A percentile compares a stretch with the other conserved stretches of the same genome.
Evolutionary conservation across 163 green algal genomes (phyloP).

Genomic region (Dunaliella salina): DNA sequence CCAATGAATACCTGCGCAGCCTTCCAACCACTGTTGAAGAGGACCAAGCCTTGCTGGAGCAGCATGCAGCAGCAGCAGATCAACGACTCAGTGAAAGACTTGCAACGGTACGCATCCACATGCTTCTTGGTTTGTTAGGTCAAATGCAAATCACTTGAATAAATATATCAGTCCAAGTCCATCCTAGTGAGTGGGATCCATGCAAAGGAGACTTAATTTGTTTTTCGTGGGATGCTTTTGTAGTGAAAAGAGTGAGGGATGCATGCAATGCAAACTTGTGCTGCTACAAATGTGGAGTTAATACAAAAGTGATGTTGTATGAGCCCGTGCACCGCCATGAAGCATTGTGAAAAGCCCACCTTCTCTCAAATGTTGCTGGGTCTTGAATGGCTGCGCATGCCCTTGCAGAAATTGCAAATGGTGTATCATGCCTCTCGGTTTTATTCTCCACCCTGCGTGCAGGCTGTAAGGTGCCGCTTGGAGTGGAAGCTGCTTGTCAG

Average conservation of each 20-base stretch:
- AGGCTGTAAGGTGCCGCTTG: neutral
- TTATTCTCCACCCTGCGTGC: too few species aligned
- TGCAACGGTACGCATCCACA: neutral
- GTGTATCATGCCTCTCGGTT: too few species aligned
- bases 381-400: neutral
- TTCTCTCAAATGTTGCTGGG: neutral
- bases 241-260: too few species aligned
- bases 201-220: neutral
- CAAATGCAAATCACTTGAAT: neutral
- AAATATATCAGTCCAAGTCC: neutral
- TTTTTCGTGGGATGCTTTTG: too few species aligned
- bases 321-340: too few species aligned
- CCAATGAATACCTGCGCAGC: neutral
- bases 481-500: neutral
- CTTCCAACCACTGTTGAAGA: constrained; percentile 4
- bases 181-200: neutral
- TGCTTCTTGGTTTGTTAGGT: neutral
- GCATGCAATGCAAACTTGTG: too few species aligned
- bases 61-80: neutral
- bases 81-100: neutral
- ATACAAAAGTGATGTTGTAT: too few species aligned
- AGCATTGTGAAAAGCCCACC: neutral
- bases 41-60: neutral
- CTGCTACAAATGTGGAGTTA: too few species aligned
- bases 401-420: neutral